Conservation (phyloP, 225 moss, liverwort and hornwort species). For the Polytrichum formosum region DNA sequence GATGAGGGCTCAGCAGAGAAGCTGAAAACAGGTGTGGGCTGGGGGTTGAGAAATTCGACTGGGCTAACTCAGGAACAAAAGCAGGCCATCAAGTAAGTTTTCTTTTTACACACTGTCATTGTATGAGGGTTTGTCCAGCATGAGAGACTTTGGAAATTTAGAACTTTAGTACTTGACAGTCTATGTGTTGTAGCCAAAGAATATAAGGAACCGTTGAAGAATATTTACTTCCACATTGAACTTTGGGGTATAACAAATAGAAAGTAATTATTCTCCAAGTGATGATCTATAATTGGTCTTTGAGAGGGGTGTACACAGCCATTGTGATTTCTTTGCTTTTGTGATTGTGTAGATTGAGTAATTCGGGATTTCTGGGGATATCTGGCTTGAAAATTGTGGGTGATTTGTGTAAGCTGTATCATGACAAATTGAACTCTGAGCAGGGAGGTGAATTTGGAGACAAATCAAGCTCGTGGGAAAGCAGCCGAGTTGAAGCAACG, state of each 20-base stretch:
- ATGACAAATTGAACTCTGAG: conserved; percentile 8
- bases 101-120: not conserved
- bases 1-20: conserved; percentile 20
- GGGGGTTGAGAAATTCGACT: conserved; percentile 46
- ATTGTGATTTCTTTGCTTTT: not conserved
- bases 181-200: no score
- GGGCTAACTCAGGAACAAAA: conserved; percentile 83
- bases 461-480: conserved; percentile 77
- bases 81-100: conserved; percentile 52
- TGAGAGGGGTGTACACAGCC: not conserved
- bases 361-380: no score
- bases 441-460: conserved; percentile 89
- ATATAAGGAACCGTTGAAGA: no score
- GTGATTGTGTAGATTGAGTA: not conserved
- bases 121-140: no score
- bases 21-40: conserved; percentile 33
- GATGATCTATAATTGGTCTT: no score
- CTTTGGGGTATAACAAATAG: not conserved
- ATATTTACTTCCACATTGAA: no score
- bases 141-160: no score
- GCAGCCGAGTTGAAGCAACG: conserved; percentile 71
- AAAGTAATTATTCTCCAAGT: no score
- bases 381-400: no score
- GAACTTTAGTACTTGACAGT: no score
- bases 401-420: not conserved